Evolutionary conservation across 2,329 filamentous ascomycete species (phyloP).

Genomic region (Fusarium fracticaudum): DNA sequence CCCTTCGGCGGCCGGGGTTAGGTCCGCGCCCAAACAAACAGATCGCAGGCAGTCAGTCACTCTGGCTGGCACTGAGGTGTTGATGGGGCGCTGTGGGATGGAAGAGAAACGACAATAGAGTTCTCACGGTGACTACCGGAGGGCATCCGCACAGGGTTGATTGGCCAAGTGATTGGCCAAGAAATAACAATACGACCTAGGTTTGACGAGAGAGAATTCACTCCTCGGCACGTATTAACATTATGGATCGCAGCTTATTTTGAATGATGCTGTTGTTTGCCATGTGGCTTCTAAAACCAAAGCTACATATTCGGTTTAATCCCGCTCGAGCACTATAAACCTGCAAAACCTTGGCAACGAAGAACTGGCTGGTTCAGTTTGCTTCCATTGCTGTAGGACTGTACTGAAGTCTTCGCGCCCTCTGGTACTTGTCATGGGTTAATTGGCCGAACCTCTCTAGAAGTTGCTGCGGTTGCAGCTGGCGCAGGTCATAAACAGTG

Average conservation of each 20-base stretch:
- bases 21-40: conserved; percentile 27
- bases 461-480: conserved; percentile 1
- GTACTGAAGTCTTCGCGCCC: neutral
- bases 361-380: neutral
- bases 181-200: neutral
- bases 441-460: neutral
- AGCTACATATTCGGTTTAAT: neutral
- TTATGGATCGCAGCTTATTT: neutral
- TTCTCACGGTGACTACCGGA: conserved; percentile 20
- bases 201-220: neutral
- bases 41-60: neutral
- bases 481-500: conserved; percentile 11
- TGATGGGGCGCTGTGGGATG: neutral
- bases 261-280: neutral
- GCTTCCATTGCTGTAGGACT: neutral
- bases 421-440: neutral
- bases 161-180: conserved; percentile 24
- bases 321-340: neutral
- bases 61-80: neutral
- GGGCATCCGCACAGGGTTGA: conserved; percentile 11
- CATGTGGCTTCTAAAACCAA: neutral
- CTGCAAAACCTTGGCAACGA: neutral
- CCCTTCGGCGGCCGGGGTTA: conserved; percentile 21
- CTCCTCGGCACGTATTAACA: neutral
- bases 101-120: conserved; percentile 25